Evolutionary conservation across 768 basidiomycete species (phyloP), one percentile per base, ranked within the genome.

Genomic region (Chalciporus chontae): DNA sequence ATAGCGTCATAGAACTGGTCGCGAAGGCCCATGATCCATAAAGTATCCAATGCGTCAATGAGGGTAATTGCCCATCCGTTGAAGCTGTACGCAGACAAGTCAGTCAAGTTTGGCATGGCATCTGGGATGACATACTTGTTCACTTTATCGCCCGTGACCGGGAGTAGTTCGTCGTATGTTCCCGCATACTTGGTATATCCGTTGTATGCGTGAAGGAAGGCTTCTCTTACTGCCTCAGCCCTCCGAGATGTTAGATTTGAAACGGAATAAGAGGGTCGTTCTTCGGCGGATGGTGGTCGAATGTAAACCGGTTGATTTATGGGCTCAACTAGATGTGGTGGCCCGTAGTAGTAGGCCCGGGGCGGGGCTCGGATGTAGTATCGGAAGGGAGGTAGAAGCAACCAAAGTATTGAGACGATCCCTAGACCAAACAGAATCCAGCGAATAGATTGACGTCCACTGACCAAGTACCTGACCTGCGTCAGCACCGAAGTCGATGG

Each of bases 21-120:
- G 21, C 78, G 68, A n/a, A 92, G 71, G 6, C 78, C 88, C 81
- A 92, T 84, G 38, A 94, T 75, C 71, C 84, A 80, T 74, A 94
- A 81, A 2, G 88, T 87, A 59, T 90, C 88, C 34, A 94, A 72
- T 1, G 86, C 79, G 57, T 94, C 92, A 44, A 90, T 73, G 40
- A 91, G 68, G 5, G 85, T 81, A 11, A 87, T 73, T 53, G 74
- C 80, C 85, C 79, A 81, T 26, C 77, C 78, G 60, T 79, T 79
- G 61, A 79, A 72, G 51, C 71, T 57, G 24, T 45, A 39, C 13
- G 19, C 15, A 36, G 19, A 21, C 21, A 21, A 4, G 4, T 29
- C 5, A 37, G 18, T 45, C 26, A 24, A 42, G 42, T n/a, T 24
- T 18, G 17, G 10, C 11, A 11, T 3, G 23, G 14, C 9, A 36